Percentiles rank a stretch among this genome's conserved stretches.
These are phyloP conservation scores for Cryphonectria nitschkei DNA, from an alignment of 2,329 filamentous ascomycete genomes.

Conservation along the genomic window DNA sequence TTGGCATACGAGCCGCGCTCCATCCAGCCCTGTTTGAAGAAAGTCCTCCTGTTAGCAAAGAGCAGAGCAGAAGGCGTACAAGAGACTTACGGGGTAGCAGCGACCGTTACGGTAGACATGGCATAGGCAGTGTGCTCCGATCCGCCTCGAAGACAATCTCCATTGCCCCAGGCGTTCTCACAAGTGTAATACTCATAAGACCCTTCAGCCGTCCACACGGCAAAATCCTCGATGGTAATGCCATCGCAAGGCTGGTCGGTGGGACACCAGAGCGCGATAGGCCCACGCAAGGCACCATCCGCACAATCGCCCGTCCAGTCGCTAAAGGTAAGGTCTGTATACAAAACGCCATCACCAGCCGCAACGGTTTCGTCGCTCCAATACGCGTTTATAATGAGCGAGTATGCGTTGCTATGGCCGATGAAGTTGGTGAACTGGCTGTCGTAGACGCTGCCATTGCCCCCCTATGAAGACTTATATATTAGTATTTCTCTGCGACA, in stretches of 20 bases:
- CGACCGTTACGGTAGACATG: slow-evolving; percentile 5
- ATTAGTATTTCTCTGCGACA: background rate
- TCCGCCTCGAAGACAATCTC: slow-evolving; percentile 4
- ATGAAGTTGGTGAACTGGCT: slow-evolving; percentile 12
- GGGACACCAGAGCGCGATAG: slow-evolving; percentile 5
- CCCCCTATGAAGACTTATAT: slow-evolving; percentile 40
- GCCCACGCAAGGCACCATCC: background rate
- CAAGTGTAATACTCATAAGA: slow-evolving; percentile 7
- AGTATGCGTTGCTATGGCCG: slow-evolving; percentile 6
- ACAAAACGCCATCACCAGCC: slow-evolving; percentile 3
- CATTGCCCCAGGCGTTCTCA: slow-evolving; percentile 8
- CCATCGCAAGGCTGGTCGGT: slow-evolving; percentile 5
- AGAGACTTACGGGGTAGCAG: slow-evolving; percentile 5
- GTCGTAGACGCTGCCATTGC: slow-evolving; percentile 49
- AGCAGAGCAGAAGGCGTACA: too few relatives aligned
- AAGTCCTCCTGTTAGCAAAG: background rate
- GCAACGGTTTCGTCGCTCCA: slow-evolving; percentile 1
- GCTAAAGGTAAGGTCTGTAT: slow-evolving; percentile 7
- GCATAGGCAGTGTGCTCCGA: slow-evolving; percentile 5
- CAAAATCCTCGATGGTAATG: background rate
- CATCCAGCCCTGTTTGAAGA: background rate
- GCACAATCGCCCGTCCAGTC: slow-evolving; percentile 11
- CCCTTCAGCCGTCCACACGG: slow-evolving; percentile 1
- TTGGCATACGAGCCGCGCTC: slow-evolving; percentile 16
- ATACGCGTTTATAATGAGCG: slow-evolving; percentile 3